Base-by-base conservation (phyloP, 306 rosid species). In the Fagus crenata region DNA sequence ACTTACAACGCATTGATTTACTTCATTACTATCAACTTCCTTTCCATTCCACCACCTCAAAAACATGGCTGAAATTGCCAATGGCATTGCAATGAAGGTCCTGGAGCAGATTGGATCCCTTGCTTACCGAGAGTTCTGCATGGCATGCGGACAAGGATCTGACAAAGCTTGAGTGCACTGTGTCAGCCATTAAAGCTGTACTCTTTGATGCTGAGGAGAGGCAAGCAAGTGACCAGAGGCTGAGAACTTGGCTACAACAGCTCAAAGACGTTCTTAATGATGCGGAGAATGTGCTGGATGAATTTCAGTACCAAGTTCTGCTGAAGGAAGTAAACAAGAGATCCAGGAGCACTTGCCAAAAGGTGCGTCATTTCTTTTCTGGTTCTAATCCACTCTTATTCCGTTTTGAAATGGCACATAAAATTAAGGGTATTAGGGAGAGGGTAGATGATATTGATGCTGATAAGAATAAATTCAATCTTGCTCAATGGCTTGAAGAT, bases 191-290 rank as follows among this genome's bases (percentile, higher is more conserved):
- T 69, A 84, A 71, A 75, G 68, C 15, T 0, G 80, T 72, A 46
- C 49, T 84, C 39, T 42, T 77, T 32, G 86, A 84, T 28, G 87
- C 86, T 3, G 83, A 77, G 37, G 53, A 76, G 77, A 80, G 77
- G 77, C 84, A 77, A 54, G 67, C 22, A 1, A 49, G 41, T 4
- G 8, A 60, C 4, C 2, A 0, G 1, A 28, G 40, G 67, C 46
- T 84, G 37, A 1, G 1, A 2, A 40, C 9, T 12, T 74, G 84
- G 83, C 75, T 87, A 42, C 8, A 28, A 32, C 65, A n/a, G 53
- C 77, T 87, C 12, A 33, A 41, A 17, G 15, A 11, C 11, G 71
- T 65, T 2, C 54, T 84, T 51, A 39, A 70, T 5, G 78, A 70
- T 42, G 83, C 83, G 0, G 83, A 84, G 58, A 51, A 67, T 17